These are phyloP conservation scores for Talaromyces sp. DNA, from an alignment of 2,329 filamentous ascomycete species.

Conservation along the genomic window DNA sequence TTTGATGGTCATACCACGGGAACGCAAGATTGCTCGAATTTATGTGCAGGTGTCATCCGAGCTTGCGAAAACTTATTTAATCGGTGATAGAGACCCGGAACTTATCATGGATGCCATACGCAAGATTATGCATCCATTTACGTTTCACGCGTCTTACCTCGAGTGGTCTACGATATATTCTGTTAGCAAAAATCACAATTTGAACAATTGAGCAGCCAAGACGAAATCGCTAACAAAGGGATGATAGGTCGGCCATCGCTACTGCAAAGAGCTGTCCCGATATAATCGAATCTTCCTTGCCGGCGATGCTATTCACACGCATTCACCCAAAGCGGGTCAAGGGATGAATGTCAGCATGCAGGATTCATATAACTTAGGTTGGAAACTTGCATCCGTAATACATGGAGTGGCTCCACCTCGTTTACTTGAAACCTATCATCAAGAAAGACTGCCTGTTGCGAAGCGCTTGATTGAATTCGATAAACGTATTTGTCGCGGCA, in stretches of 20 bases:
- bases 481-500: constrained; percentile 3
- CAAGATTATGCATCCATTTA: not conserved
- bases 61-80: not conserved
- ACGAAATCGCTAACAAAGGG: not conserved
- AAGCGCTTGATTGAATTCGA: constrained; percentile 13
- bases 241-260: not conserved
- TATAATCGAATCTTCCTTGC: constrained; percentile 10
- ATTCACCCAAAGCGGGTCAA: constrained; percentile 69
- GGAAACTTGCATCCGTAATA: constrained; percentile 57
- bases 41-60: constrained; percentile 15
- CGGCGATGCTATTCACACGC: constrained; percentile 45
- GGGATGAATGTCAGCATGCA: constrained; percentile 54
- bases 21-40: constrained; percentile 18
- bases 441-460: constrained; percentile 53
- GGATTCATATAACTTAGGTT: constrained; percentile 60
- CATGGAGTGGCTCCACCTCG: constrained; percentile 38
- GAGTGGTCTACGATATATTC: not conserved
- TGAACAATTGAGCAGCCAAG: too few relatives aligned
- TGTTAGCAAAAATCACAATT: not conserved
- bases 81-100: not conserved
- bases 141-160: not conserved
- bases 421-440: constrained; percentile 53
- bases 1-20: constrained; percentile 21
- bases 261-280: not conserved
- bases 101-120: not conserved